A percentile compares a stretch with the other conserved stretches of the same genome.
These are phyloP conservation scores for Marvania coccoides DNA, from an alignment of 139 green algal species.

Conservation along the genomic window DNA sequence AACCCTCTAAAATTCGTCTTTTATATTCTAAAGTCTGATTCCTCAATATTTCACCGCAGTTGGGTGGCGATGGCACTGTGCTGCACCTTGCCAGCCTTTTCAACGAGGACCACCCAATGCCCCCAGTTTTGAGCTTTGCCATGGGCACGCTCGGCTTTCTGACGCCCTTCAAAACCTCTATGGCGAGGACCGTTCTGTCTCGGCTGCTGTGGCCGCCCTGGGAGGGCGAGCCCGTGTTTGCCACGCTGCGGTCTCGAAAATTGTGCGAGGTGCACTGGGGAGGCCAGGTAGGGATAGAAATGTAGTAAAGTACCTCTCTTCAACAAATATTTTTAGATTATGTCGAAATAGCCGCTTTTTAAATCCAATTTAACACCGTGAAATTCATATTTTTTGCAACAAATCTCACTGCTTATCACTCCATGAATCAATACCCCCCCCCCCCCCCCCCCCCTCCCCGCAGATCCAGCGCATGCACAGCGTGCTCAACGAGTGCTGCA, in stretches of 20 bases:
- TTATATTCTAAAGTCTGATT: not conserved
- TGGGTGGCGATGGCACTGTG: constrained; percentile 66
- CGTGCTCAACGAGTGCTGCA: constrained; percentile 74
- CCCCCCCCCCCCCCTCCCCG: not conserved
- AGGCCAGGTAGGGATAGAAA: constrained; percentile 1
- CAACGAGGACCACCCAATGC: constrained; percentile 63
- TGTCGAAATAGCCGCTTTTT: too few relatives aligned
- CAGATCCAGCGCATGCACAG: constrained; percentile 51
- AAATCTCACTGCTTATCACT: not conserved
- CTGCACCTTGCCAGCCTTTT: constrained; percentile 81
- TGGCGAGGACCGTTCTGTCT: constrained; percentile 43
- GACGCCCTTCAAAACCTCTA: constrained; percentile 82
- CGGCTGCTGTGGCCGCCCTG: constrained; percentile 54
- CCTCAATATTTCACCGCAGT: too few relatives aligned
- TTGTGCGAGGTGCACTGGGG: constrained; percentile 57
- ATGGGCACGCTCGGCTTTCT: constrained; percentile 92
- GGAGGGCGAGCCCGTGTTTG: constrained; percentile 60
- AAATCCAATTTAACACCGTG: too few relatives aligned
- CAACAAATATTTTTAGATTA: too few relatives aligned
- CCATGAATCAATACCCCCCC: not conserved
- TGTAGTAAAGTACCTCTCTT: too few relatives aligned
- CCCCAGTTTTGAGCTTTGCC: constrained; percentile 74
- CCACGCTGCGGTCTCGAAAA: constrained; percentile 77
- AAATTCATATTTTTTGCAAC: too few relatives aligned
- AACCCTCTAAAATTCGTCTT: too few relatives aligned